Conservation (phyloP, 140 eudicot genomes). For the Erigeron philadelphicus region DNA sequence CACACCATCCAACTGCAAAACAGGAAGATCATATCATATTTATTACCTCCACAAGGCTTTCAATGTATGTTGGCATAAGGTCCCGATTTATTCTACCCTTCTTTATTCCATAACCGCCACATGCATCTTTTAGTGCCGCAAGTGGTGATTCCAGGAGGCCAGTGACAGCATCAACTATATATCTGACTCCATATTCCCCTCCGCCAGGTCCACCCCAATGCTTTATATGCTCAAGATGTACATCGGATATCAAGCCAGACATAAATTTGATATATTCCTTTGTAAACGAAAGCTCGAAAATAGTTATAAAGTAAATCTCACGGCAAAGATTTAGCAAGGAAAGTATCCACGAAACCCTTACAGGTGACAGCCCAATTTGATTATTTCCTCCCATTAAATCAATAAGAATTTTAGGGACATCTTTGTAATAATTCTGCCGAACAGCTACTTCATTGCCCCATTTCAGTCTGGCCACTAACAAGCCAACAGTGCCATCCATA, state of each 20-base stretch:
- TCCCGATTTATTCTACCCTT: too few relatives aligned
- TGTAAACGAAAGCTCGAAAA: slow-evolving; percentile 69
- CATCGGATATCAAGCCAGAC: slow-evolving; percentile 56
- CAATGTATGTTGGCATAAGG: too few relatives aligned
- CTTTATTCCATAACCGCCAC: slow-evolving; percentile 23
- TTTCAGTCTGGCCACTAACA: slow-evolving; percentile 63
- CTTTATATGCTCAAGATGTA: slow-evolving; percentile 56
- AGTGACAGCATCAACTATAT: slow-evolving; percentile 63
- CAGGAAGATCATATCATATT: too few relatives aligned
- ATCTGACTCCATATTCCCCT: slow-evolving; percentile 67
- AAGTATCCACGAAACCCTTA: slow-evolving; percentile 83
- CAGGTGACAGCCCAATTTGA: slow-evolving; percentile 69
- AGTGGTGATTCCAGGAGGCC: slow-evolving; percentile 86
- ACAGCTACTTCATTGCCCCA: slow-evolving; percentile 88
- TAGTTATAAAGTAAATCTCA: slow-evolving; percentile 61
- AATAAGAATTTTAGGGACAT: slow-evolving; percentile 71
- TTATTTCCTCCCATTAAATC: slow-evolving; percentile 52
- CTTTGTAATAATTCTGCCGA: slow-evolving; percentile 83
- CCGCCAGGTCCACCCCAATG: slow-evolving; percentile 92
- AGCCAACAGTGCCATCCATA: slow-evolving; percentile 78
- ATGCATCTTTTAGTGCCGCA: slow-evolving; percentile 72
- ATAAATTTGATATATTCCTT: slow-evolving; percentile 54
- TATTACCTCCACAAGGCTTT: too few relatives aligned
- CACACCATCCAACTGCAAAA: too few relatives aligned
- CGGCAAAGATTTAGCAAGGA: slow-evolving; percentile 73